These are phyloP conservation scores for Globisporangium camurandrum DNA, from an alignment of 352 stramenopile species.

Conservation along the genomic window DNA sequence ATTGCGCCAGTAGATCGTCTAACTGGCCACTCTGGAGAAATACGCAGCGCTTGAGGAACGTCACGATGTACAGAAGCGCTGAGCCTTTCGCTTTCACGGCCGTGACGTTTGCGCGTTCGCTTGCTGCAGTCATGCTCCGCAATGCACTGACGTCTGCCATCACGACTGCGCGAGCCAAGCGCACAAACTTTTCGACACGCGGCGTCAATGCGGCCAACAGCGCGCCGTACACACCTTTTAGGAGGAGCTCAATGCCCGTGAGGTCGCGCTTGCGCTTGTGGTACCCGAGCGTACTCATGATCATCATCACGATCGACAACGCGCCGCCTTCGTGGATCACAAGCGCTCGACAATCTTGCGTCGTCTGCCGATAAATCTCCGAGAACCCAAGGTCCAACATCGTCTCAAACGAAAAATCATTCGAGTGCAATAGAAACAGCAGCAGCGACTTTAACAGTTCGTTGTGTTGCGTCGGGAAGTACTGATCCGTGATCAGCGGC, in stretches of 20 bases:
- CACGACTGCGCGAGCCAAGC: constrained; percentile 62
- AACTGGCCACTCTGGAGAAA: constrained; percentile 70
- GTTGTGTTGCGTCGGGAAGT: constrained; percentile 72
- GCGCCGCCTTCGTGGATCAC: constrained; percentile 72
- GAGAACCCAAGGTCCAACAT: constrained; percentile 75
- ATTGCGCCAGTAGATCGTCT: constrained; percentile 60
- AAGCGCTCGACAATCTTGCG: constrained; percentile 38
- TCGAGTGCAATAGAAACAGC: constrained; percentile 46
- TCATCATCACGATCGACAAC: constrained; percentile 83
- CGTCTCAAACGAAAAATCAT: constrained; percentile 66
- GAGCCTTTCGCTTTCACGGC: constrained; percentile 59
- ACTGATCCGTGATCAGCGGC: constrained; percentile 80
- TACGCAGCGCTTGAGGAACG: constrained; percentile 79
- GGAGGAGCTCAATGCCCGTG: constrained; percentile 52
- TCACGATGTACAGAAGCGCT: constrained; percentile 65
- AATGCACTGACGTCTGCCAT: constrained; percentile 37
- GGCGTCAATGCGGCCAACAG: constrained; percentile 47
- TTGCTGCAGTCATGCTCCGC: constrained; percentile 33
- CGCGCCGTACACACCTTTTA: constrained; percentile 37
- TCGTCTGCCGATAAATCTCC: constrained; percentile 67
- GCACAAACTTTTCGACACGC: constrained; percentile 75
- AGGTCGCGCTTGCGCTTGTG: constrained; percentile 80
- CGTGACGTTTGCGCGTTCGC: constrained; percentile 25
- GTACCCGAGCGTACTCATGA: constrained; percentile 79
- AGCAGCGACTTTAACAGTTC: constrained; percentile 76